Evolutionary conservation across 441 rosid genomes (phyloP).

Genomic region (Theobroma grandiflorum): DNA sequence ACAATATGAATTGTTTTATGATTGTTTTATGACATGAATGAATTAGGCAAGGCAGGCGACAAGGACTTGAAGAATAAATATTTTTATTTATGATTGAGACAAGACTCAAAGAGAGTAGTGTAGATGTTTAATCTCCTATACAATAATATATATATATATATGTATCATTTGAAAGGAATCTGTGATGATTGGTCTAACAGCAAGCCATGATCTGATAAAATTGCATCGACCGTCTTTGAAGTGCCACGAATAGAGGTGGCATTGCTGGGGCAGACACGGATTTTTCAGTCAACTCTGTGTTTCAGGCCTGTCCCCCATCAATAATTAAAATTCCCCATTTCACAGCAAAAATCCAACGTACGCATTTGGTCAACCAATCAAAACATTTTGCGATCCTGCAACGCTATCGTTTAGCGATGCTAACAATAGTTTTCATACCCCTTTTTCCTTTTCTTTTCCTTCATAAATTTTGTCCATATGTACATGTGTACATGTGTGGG

Average conservation of each 20-base stretch:
- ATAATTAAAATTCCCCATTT: background rate
- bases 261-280: background rate
- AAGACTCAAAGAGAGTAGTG: background rate
- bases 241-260: background rate
- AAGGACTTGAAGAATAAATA: background rate
- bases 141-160: too few species aligned
- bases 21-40: background rate
- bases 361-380: background rate
- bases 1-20: background rate
- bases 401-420: background rate
- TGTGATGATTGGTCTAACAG: background rate
- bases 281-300: conserved; percentile 2
- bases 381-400: background rate
- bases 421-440: too few species aligned
- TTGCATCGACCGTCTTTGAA: background rate
- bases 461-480: background rate
- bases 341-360: background rate
- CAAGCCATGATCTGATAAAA: background rate
- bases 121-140: background rate
- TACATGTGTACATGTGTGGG: background rate
- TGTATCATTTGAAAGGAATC: background rate
- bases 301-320: background rate
- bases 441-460: background rate
- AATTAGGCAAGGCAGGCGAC: background rate
- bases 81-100: background rate